phyloP scores from a whole-genome alignment of 2,329 filamentous ascomycete species.

The Zymoseptoria brevis region DNA sequence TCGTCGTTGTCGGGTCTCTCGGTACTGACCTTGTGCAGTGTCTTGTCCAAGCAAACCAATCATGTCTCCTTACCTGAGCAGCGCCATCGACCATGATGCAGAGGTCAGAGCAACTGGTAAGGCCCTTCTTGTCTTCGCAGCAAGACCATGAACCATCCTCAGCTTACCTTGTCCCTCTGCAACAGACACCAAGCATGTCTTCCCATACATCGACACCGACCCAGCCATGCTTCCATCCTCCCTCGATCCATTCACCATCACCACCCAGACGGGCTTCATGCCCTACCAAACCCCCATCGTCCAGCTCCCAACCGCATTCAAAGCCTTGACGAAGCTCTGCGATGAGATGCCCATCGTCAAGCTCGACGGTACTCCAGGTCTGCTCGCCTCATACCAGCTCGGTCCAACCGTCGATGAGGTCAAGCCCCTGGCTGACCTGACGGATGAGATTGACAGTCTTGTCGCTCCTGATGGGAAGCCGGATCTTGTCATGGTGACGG shows the following conservation, averaged over 20 bases:
- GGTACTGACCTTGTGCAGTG: background rate
- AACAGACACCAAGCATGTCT: constrained; percentile 11
- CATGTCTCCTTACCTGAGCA: constrained; percentile 17
- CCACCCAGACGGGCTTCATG: constrained; percentile 65
- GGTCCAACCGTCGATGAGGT: constrained; percentile 59
- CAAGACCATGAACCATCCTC: background rate
- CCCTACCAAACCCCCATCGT: constrained; percentile 47
- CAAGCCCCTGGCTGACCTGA: constrained; percentile 68
- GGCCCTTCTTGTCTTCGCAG: background rate
- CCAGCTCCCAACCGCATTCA: constrained; percentile 64
- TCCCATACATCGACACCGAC: constrained; percentile 24
- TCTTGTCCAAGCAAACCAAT: background rate
- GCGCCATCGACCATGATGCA: constrained; percentile 3
- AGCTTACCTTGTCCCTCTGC: background rate
- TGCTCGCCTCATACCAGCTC: constrained; percentile 66
- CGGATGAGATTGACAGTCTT: constrained; percentile 48
- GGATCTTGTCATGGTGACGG: constrained; percentile 73
- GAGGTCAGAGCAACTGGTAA: constrained; percentile 6
- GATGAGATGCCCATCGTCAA: constrained; percentile 73
- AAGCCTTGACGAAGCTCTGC: constrained; percentile 62
- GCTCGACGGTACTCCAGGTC: constrained; percentile 62
- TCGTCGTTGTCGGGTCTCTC: too few relatives aligned
- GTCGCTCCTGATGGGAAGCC: constrained; percentile 50
- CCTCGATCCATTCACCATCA: constrained; percentile 59
- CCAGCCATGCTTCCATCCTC: constrained; percentile 20